Evolutionary conservation across 441 rosid genomes (phyloP), one percentile per base, ranked within the genome.

Genomic region (Gossypium schwendimanii): DNA sequence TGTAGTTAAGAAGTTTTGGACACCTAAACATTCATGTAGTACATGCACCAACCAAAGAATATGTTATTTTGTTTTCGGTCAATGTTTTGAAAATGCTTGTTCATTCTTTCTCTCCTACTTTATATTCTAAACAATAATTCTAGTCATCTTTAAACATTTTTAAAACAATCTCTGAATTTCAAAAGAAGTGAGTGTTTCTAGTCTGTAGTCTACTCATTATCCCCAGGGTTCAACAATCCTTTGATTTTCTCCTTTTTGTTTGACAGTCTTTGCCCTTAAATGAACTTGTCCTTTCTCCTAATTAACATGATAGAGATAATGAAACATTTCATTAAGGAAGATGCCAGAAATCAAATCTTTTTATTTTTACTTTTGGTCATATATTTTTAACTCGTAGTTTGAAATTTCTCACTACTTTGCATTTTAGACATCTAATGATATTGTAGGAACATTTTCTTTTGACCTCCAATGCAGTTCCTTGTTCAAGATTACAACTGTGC

Each of bases 401-500:
- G 55, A 45, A 45, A 65, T 44, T 21, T 45, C 21, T 45, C 20
- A 6, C 12, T 23, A 47, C 12, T 8, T 66, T 47, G 31, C 57
- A 24, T 61, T 23, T 44, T 36, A 17, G 45, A 69, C 50, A 36
- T 63, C 45, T 39, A 63, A 36, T 10, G n/a, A 36, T 63, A 33
- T 36, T 7, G 41, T 36, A 36, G 41, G 41, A 44, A 20, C 45
- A 41, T 67, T 58, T 69, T 33, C 50, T 21, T 50, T 75, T 63
- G 60, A 55, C 9, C 20, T 64, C 45, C 62, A 33, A 70, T 63
- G 4, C 71, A 94, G 99, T 87, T 82, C 59, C 92, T 94, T 78
- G 79, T 94, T 77, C 92, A 87, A 79, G 99, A 94, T 84, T 94
- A 92, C 76, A 94, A 94, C 79, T 94, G 99, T 87, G 98, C 99